Base-by-base conservation (phyloP, 1,139 yeast species). In the Lodderomyces oxycetoniae region DNA sequence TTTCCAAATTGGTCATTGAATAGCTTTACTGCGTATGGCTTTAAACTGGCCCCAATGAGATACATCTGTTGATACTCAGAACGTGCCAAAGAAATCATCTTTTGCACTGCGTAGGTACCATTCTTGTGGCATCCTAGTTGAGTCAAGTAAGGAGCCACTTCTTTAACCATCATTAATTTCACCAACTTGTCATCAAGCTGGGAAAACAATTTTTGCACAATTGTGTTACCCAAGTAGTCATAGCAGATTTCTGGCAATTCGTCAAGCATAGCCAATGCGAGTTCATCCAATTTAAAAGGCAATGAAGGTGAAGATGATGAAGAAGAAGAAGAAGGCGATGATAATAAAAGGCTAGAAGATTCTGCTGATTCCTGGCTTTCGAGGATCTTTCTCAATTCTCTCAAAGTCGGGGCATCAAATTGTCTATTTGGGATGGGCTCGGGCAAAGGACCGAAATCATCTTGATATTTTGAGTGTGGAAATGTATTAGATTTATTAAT, bases 81-180 rank as follows among this genome's bases (percentile, higher is more conserved):
- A 6, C 85, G 80, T 39, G 68, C 57, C 39, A 85, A 80, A 45
- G 80, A 84, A 48, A 93, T 88, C 54, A 91, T 82, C 58, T 91
- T 93, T 57, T 93, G 98, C 20, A 95, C 94, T 2, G 97, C 97
- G 98, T 98, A 91, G 3, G 99, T 91, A 42, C 99, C 99, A 57
- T 93, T 91, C 53, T 91, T 91, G 62, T 91, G 99, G 38, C 87
- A 82, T 49, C 97, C 93, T 66, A 91, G 81, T 50, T 88, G 94
- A 1, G 96, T 85, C 44, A 93, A 67, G 50, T 71, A 85, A 14
- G 93, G 95, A 3, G 84, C 69, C 34, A 93, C 77, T 46, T 75
- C 77, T 50, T 82, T 77, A 34, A 91, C 73, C 88, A 93, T 83
- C 59, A 83, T 74, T 47, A 84, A 81, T 52, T 86, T 85, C 37